Conservation (phyloP, 2,329 filamentous ascomycete species). For the Verticillium klebahnii region DNA sequence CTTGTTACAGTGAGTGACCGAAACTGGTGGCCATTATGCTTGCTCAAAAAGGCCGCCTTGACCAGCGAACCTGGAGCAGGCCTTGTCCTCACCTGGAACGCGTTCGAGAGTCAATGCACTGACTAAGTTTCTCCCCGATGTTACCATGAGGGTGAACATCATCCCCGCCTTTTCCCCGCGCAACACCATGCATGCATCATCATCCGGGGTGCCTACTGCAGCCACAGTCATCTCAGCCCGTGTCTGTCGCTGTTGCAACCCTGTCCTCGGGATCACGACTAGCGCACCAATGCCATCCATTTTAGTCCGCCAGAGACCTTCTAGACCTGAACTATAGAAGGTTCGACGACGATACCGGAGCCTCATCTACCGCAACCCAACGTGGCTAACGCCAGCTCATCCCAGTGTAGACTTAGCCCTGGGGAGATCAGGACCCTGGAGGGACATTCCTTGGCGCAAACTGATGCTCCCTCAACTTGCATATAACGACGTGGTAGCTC, state of each 20-base stretch:
- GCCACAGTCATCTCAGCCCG: not conserved
- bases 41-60: too few species aligned
- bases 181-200: not conserved
- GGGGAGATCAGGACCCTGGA: too few species aligned
- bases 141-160: not conserved
- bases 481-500: too few species aligned
- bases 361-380: not conserved
- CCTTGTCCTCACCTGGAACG: too few species aligned
- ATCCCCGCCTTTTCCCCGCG: not conserved
- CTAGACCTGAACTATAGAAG: not conserved
- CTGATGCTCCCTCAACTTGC: too few species aligned
- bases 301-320: not conserved
- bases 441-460: not conserved
- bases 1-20: too few species aligned
- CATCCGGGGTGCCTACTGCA: not conserved
- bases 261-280: not conserved
- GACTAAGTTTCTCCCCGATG: not conserved
- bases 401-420: too few species aligned
- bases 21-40: too few species aligned
- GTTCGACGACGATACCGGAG: not conserved
- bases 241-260: not conserved
- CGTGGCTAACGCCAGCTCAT: not conserved
- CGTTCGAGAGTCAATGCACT: not conserved
- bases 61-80: too few species aligned
- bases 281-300: not conserved